phyloP scores from a whole-genome alignment of 768 basidiomycete genomes.

The Suillus variegatus region DNA sequence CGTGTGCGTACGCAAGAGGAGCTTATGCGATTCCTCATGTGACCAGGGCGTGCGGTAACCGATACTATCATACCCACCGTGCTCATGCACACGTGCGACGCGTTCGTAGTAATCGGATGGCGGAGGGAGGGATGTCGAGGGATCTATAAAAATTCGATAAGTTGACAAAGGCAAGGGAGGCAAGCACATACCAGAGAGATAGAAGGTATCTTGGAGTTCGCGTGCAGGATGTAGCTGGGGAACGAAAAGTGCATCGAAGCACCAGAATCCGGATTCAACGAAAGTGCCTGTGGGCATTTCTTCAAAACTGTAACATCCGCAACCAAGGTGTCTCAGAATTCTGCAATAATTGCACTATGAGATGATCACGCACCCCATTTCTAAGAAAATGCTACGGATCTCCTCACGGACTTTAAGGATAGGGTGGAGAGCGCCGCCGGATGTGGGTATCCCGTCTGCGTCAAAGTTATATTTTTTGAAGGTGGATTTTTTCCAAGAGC shows the following conservation, averaged over 20 bases:
- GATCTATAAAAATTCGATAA: constrained; percentile 53
- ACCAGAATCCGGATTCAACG: constrained; percentile 99
- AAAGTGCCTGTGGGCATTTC: constrained; percentile 98
- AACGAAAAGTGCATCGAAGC: constrained; percentile 97
- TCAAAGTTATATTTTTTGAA: constrained; percentile 99
- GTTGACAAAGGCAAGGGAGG: not conserved
- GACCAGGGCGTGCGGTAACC: constrained; percentile 99
- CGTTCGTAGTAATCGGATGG: constrained; percentile 83
- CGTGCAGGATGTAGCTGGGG: constrained; percentile 99
- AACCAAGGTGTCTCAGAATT: constrained; percentile 3
- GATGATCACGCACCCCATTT: constrained; percentile 82
- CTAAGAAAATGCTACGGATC: constrained; percentile 95
- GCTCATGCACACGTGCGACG: constrained; percentile 80
- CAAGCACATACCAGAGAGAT: constrained; percentile 72
- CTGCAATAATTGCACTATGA: not conserved
- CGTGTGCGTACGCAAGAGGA: constrained; percentile 95
- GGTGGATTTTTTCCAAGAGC: constrained; percentile 87
- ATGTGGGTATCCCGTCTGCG: constrained; percentile 87
- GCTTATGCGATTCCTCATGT: constrained; percentile 85
- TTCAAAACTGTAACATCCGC: constrained; percentile 65
- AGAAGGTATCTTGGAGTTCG: constrained; percentile 98
- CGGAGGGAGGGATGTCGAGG: constrained; percentile 71
- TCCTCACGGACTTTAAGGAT: constrained; percentile 97
- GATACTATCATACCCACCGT: constrained; percentile 87
- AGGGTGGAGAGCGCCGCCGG: constrained; percentile 93